These are phyloP conservation scores for Tulasnella sp. DNA, from an alignment of 768 basidiomycete genomes.

Conservation along the genomic window DNA sequence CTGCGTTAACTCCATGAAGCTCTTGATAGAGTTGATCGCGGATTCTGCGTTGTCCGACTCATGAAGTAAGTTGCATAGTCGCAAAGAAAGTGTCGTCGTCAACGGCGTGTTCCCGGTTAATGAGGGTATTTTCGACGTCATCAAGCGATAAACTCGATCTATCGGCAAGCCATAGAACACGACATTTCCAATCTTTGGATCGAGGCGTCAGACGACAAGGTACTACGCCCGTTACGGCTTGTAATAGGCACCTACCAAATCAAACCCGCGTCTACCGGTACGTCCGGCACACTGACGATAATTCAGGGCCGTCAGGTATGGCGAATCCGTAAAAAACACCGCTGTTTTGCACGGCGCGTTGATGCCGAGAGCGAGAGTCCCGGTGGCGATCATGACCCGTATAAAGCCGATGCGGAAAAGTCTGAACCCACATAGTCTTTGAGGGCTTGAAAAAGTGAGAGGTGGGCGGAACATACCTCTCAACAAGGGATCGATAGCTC, in stretches of 20 bases:
- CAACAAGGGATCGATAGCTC: constrained; percentile 45
- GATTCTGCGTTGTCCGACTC: constrained; percentile 44
- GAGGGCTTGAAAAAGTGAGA: not conserved
- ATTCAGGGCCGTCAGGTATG: constrained; percentile 40
- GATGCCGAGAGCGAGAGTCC: constrained; percentile 62
- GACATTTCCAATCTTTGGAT: constrained; percentile 45
- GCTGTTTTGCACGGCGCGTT: constrained; percentile 62
- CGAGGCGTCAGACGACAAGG: not conserved
- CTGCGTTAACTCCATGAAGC: constrained; percentile 46
- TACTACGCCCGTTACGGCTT: not conserved
- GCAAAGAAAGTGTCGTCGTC: constrained; percentile 54
- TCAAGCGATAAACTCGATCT: constrained; percentile 51
- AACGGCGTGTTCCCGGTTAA: constrained; percentile 56
- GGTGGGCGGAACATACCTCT: constrained; percentile 33
- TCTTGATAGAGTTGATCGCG: constrained; percentile 41
- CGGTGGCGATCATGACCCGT: constrained; percentile 57
- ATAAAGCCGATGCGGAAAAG: constrained; percentile 53
- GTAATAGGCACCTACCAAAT: constrained; percentile 29
- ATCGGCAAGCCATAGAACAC: constrained; percentile 60
- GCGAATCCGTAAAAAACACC: constrained; percentile 54
- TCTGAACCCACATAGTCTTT: constrained; percentile 24
- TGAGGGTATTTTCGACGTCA: constrained; percentile 51
- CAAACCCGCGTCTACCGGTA: constrained; percentile 62
- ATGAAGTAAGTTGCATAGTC: constrained; percentile 53
- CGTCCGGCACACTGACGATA: constrained; percentile 67